These are phyloP conservation scores for Cucumis hystrix DNA, from an alignment of 306 rosid species.

Conservation along the genomic window DNA sequence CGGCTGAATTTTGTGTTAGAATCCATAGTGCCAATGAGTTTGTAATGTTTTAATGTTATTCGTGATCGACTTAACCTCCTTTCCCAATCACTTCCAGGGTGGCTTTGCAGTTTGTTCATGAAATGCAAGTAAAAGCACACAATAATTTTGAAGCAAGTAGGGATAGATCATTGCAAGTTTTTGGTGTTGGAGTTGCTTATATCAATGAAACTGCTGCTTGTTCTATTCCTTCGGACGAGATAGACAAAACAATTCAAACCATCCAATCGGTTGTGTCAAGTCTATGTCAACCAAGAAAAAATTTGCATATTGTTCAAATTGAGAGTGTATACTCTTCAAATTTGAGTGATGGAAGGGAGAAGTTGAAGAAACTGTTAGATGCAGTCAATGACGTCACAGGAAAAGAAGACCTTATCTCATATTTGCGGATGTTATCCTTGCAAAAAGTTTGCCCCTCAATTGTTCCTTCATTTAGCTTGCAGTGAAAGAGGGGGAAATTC, in stretches of 20 bases:
- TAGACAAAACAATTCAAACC: conserved; percentile 28
- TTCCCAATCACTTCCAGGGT: conserved; percentile 28
- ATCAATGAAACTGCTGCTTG: conserved; percentile 48
- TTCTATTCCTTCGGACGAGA: conserved; percentile 30
- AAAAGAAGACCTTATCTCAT: conserved; percentile 63
- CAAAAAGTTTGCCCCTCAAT: conserved; percentile 53
- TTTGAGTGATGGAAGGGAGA: conserved; percentile 35
- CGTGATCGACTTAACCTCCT: not conserved
- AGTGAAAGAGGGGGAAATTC: not conserved
- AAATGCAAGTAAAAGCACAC: conserved; percentile 63
- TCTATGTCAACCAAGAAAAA: conserved; percentile 49
- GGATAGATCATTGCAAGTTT: conserved; percentile 74
- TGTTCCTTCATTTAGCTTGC: conserved; percentile 1
- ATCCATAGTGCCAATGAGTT: not conserved
- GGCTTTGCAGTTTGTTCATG: conserved; percentile 80
- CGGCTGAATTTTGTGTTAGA: not conserved
- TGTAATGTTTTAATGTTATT: not conserved
- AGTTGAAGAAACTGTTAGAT: conserved; percentile 25
- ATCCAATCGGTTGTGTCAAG: conserved; percentile 35
- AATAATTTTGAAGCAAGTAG: conserved; percentile 83
- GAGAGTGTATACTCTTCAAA: conserved; percentile 42
- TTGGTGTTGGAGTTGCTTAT: conserved; percentile 80
- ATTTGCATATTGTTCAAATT: conserved; percentile 54
- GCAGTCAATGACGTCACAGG: conserved; percentile 61
- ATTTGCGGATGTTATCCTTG: conserved; percentile 58